Percentiles rank a stretch among this genome's conserved stretches.
Conservation (phyloP, 345 rosid genomes). For the Passiflora organensis region DNA sequence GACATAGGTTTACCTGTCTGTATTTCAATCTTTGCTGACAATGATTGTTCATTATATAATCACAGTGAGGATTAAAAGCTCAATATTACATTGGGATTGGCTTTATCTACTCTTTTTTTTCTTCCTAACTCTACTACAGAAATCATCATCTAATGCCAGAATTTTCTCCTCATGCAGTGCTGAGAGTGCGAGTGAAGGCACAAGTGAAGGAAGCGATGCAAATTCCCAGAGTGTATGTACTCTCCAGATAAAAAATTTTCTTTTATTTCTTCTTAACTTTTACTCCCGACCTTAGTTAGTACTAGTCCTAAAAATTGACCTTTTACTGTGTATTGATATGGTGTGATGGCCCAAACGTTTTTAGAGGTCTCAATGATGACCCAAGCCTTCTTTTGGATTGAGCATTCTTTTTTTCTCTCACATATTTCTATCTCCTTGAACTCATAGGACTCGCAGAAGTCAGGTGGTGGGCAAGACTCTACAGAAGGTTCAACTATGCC, state of each 20-base stretch:
- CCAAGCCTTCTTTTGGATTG: background rate
- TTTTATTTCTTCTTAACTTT: conserved; percentile 1
- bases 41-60: background rate
- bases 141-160: conserved; percentile 24
- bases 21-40: background rate
- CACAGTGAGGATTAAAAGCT: no score
- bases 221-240: conserved; percentile 81
- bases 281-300: background rate
- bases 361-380: no score
- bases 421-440: conserved; percentile 4
- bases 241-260: conserved; percentile 1
- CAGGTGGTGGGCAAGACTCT: conserved; percentile 73
- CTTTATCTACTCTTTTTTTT: background rate
- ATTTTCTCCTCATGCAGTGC: conserved; percentile 38
- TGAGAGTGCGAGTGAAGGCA: conserved; percentile 89
- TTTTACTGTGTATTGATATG: no score
- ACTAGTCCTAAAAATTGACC: no score
- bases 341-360: no score
- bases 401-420: background rate
- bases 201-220: conserved; percentile 97
- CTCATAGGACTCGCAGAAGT: conserved; percentile 64
- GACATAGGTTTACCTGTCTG: background rate
- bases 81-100: no score
- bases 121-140: background rate
- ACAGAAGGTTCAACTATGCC: conserved; percentile 48